Conservation (phyloP, 257 asterid species). For the Ehretia macrophylla region DNA sequence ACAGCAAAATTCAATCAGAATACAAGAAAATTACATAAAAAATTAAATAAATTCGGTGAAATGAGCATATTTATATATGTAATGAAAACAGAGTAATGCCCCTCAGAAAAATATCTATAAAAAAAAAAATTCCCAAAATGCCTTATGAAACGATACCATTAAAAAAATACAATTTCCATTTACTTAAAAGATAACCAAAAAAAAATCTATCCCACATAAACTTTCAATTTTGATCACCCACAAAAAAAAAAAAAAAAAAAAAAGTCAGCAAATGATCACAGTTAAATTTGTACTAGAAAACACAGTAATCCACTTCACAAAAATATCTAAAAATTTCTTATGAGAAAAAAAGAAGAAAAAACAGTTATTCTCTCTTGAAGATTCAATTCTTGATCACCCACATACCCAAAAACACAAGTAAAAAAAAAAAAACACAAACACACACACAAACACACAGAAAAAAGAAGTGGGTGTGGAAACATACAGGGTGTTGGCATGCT, state of each 20-base stretch:
- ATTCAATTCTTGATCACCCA: not conserved
- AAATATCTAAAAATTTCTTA: too few species aligned
- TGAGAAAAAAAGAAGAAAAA: not conserved
- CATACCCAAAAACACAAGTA: not conserved
- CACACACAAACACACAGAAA: not conserved
- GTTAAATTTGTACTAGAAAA: not conserved
- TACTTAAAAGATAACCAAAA: too few species aligned
- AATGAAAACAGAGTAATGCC: too few species aligned
- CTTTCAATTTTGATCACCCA: not conserved
- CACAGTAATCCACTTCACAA: not conserved
- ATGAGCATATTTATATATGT: too few species aligned
- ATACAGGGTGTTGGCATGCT: constrained; percentile 88
- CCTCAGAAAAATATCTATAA: not conserved
- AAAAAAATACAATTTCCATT: too few species aligned
- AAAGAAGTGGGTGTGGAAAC: not conserved
- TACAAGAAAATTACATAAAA: not conserved
- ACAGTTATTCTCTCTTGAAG: not conserved
- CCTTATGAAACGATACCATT: not conserved
- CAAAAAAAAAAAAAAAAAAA: not conserved
- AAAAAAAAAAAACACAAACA: not conserved
- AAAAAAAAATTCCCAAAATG: not conserved
- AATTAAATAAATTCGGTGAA: too few species aligned
- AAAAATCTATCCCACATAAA: not conserved
- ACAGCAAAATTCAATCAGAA: not conserved
- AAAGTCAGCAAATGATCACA: not conserved